Evolutionary conservation across 2,329 filamentous ascomycete genomes (phyloP), one percentile per base, ranked within the genome.

Genomic region (Aschersonia sp.): DNA sequence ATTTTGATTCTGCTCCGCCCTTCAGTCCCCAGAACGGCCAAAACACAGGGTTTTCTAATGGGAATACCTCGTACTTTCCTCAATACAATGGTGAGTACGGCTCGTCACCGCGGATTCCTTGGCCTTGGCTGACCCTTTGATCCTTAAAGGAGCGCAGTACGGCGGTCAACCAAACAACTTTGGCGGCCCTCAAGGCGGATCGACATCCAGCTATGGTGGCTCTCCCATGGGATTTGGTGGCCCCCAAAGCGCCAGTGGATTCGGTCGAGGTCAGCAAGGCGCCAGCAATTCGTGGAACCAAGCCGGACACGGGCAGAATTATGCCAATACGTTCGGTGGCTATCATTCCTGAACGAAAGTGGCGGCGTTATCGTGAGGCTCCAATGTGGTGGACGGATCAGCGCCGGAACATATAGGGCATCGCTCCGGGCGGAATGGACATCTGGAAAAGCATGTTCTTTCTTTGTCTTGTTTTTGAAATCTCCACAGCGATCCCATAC

Each of bases 31-130:
- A 89, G 63, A 86, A 81, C 58, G 83, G 76, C 57, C 81, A 79
- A 67, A 82, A 75, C 55, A 79, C 77, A 47, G 80, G 73, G 48
- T 95, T 83, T 61, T 83, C 85, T 53, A 22, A 22, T 22, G 85
- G 82, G 57, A 86, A 87, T 43, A 85, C 87, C 43, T 82, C 80
- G 50, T 96, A 87, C 72, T 97, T 96, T 66, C 88, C 90, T 55
- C 92, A 97, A 68, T 97, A 97, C 63, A 83, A 85, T 62, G 86
- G 86, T 76, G 78, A 67, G 73, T 72, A 22, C 22, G 22, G 22
- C 22, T 22, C 22, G 22, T 22, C 22, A 22, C 22, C 2, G 22
- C 22, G 22, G 22, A 22, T 22, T 22, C 4, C 22, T 22, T 4
- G 22, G 22, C 22, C 22, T 22, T 22, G 22, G 22, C 22, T 22